Percentiles rank a stretch among this genome's conserved stretches.
Evolutionary conservation across 2,329 filamentous ascomycete species (phyloP).

Genomic region (Triangularia verruculosa): DNA sequence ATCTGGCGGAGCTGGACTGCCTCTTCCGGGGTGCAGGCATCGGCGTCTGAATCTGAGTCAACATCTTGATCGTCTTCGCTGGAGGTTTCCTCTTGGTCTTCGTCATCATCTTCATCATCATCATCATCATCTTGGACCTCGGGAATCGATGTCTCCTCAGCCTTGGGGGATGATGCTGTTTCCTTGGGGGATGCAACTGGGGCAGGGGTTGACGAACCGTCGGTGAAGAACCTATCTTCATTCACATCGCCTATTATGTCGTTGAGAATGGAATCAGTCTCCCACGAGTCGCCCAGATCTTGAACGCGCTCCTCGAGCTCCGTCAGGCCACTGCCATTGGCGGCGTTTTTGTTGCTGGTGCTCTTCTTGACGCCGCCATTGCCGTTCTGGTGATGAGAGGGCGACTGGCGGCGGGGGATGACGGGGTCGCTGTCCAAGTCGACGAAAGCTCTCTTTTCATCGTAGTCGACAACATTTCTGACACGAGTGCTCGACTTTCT

Average conservation of each 20-base stretch:
- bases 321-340: conserved; percentile 20
- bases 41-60: conserved; percentile 37
- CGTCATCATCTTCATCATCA: neutral
- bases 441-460: conserved; percentile 27
- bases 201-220: neutral
- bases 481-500: conserved; percentile 26
- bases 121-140: neutral
- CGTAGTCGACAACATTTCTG: conserved; percentile 36
- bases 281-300: conserved; percentile 56
- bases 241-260: conserved; percentile 59
- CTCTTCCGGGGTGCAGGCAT: conserved; percentile 65
- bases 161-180: neutral
- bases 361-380: neutral
- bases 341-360: neutral
- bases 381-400: neutral
- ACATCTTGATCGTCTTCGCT: neutral
- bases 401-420: conserved; percentile 33
- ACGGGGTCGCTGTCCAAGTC: conserved; percentile 33
- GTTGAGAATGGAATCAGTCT: conserved; percentile 62
- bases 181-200: neutral
- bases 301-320: conserved; percentile 53
- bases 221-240: conserved; percentile 42
- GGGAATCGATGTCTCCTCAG: too few relatives aligned
- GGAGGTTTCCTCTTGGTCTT: neutral
- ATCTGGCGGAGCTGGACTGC: conserved; percentile 65